Conservation (phyloP, 495 filamentous ascomycete species). For the Xylaria cubensis region DNA sequence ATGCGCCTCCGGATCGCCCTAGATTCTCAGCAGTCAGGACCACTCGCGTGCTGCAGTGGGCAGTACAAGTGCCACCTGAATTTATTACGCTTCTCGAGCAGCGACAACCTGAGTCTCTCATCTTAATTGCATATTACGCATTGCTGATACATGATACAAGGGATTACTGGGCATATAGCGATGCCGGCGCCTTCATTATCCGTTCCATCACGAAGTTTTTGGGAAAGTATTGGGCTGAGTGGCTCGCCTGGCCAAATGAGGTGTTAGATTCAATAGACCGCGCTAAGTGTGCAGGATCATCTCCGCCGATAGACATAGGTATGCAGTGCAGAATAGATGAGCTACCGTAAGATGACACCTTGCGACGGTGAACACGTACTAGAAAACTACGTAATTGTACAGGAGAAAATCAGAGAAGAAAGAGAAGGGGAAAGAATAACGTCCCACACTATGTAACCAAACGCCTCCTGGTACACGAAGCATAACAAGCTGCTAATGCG, state of each 20-base stretch:
- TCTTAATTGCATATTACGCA: constrained; percentile 52
- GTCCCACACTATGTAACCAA: too few species aligned
- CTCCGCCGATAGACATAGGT: neutral
- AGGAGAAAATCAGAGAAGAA: too few species aligned
- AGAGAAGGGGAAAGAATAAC: neutral
- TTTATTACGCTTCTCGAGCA: constrained; percentile 46
- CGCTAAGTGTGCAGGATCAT: neutral
- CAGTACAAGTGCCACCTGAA: constrained; percentile 38
- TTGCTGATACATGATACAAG: constrained; percentile 43
- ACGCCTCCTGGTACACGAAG: too few species aligned
- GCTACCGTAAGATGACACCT: neutral
- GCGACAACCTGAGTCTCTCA: constrained; percentile 49
- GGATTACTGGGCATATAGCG: constrained; percentile 47
- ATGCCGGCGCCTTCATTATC: constrained; percentile 42
- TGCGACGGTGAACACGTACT: neutral
- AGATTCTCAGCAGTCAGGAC: neutral
- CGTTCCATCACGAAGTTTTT: constrained; percentile 42
- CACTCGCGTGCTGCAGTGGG: constrained; percentile 35
- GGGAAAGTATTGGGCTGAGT: constrained; percentile 43
- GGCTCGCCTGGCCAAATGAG: constrained; percentile 45
- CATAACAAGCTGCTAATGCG: neutral
- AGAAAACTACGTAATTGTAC: neutral
- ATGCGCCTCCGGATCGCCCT: neutral
- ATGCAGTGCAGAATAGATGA: neutral
- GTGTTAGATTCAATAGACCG: constrained; percentile 6